phyloP scores from a whole-genome alignment of 495 filamentous ascomycete species.

The Penicillium salamii region DNA sequence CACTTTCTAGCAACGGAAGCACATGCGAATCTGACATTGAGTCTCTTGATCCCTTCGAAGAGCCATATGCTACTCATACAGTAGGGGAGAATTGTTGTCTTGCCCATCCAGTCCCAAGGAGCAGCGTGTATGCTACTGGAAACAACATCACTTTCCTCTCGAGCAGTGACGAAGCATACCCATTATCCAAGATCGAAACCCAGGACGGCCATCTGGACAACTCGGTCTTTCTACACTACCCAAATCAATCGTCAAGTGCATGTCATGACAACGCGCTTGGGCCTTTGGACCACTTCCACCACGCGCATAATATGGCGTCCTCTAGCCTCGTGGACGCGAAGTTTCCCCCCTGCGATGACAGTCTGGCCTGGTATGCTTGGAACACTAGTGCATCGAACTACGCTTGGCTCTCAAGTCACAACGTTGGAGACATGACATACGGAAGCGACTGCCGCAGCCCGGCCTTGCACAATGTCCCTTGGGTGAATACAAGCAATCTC shows the following conservation, averaged over 20 bases:
- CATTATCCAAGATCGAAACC: constrained; percentile 9
- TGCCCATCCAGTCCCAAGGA: constrained; percentile 1
- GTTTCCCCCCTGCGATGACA: background rate
- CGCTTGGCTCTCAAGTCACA: background rate
- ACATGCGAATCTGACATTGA: background rate
- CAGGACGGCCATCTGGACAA: background rate
- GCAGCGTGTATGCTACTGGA: background rate
- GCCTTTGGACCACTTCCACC: background rate
- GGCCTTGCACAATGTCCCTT: background rate
- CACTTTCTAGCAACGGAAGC: constrained; percentile 1
- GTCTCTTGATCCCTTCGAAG: background rate
- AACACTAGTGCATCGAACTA: background rate
- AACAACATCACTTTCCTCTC: constrained; percentile 6
- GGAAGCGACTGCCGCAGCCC: background rate
- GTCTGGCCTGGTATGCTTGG: background rate
- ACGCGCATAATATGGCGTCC: background rate
- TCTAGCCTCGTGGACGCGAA: background rate
- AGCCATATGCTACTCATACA: background rate
- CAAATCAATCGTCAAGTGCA: background rate
- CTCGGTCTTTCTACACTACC: background rate
- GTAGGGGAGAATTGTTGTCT: background rate
- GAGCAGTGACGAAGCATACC: background rate
- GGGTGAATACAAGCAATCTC: background rate
- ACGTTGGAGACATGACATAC: background rate
- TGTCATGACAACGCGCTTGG: background rate